A percentile compares a stretch with the other conserved stretches of the same genome.
Conservation (phyloP, 2,329 filamentous ascomycete genomes). For the Metarhizium anisopliae region DNA sequence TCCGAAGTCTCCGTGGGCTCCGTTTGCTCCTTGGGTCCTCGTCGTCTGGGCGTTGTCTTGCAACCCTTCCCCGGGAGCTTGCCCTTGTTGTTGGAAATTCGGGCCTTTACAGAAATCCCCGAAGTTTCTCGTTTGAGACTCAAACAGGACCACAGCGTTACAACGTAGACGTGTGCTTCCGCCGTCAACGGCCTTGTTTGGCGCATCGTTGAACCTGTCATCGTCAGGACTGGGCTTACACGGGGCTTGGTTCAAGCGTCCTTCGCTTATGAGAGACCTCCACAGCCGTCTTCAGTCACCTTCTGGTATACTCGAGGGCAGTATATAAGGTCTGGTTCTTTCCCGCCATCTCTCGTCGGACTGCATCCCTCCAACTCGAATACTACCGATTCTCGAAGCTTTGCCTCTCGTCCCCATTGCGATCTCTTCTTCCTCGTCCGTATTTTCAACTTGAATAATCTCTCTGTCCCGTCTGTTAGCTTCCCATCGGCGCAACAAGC, state of each 20-base stretch:
- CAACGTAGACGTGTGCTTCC: not conserved
- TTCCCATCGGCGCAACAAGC: not conserved
- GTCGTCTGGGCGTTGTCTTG: not conserved
- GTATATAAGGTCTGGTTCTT: not conserved
- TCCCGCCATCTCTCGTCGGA: not conserved
- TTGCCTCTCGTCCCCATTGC: not conserved
- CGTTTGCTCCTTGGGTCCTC: not conserved
- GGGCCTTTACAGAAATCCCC: not conserved
- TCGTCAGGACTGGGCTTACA: not conserved
- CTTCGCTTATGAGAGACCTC: not conserved
- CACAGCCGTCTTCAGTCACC: constrained; percentile 4
- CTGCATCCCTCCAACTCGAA: not conserved
- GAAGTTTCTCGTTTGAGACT: not conserved
- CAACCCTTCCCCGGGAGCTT: not conserved
- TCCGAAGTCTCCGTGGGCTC: not conserved
- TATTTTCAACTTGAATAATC: not conserved
- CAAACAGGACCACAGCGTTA: not conserved
- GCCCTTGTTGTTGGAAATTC: not conserved
- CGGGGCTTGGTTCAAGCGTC: not conserved
- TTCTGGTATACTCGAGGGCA: constrained; percentile 7
- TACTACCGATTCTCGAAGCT: not conserved
- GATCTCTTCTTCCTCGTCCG: not conserved
- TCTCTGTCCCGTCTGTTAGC: not conserved
- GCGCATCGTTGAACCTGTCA: not conserved
- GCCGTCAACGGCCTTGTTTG: not conserved